phyloP scores from a whole-genome alignment of 345 rosid genomes.

The Syzygium aromaticum region DNA sequence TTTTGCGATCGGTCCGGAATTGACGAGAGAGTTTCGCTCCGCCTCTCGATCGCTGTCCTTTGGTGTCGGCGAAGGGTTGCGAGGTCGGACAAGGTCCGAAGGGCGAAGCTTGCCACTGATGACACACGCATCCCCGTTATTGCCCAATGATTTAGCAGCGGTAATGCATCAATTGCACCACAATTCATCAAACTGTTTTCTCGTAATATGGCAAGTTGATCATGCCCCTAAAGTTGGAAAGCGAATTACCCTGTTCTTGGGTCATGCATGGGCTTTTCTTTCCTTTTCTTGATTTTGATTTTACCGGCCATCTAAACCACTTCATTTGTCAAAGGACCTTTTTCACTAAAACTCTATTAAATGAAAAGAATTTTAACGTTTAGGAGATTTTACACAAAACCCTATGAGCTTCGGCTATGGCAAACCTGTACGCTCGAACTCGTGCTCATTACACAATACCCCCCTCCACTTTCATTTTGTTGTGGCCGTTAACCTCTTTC shows the following conservation, averaged over 20 bases:
- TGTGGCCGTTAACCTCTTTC: no score
- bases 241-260: not conserved
- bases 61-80: not conserved
- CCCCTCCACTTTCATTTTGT: no score
- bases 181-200: not conserved
- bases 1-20: not conserved
- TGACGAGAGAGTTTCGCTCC: not conserved
- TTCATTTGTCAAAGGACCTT: not conserved
- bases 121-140: not conserved
- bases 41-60: not conserved
- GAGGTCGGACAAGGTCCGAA: not conserved
- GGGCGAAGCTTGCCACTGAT: not conserved
- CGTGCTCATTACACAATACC: no score
- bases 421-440: no score
- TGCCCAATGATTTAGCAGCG: not conserved
- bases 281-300: no score
- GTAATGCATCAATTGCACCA: not conserved
- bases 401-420: not conserved
- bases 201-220: not conserved
- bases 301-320: not conserved
- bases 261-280: no score
- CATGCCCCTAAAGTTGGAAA: not conserved
- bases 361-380: no score
- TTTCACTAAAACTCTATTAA: not conserved
- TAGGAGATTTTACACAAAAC: not conserved